A percentile compares a stretch with the other conserved stretches of the same genome.
phyloP scores from a whole-genome alignment of 2,329 filamentous ascomycete species.

The Aspergillus sp. region DNA sequence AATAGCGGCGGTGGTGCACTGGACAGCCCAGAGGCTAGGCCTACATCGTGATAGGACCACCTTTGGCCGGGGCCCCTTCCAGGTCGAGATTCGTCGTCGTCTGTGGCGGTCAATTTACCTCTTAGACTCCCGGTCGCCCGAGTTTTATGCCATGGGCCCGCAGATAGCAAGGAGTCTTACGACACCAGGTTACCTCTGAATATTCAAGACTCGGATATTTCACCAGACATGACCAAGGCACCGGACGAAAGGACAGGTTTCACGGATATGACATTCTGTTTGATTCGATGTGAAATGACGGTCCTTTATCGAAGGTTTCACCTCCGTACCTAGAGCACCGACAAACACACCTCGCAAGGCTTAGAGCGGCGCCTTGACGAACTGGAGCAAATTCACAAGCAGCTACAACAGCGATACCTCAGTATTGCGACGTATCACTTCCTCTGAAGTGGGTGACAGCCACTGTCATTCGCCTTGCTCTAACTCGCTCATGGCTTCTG shows the following conservation, averaged over 20 bases:
- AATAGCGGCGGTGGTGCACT: conserved; percentile 46
- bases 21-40: conserved; percentile 51
- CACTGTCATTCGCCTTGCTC: conserved; percentile 70
- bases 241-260: conserved; percentile 55
- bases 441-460: conserved; percentile 70
- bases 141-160: conserved; percentile 55
- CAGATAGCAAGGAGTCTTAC: conserved; percentile 48
- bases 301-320: conserved; percentile 46
- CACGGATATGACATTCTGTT: conserved; percentile 58
- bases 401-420: conserved; percentile 61
- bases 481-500: conserved; percentile 78
- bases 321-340: conserved; percentile 35
- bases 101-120: conserved; percentile 57
- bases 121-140: conserved; percentile 52
- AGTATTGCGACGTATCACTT: conserved; percentile 55
- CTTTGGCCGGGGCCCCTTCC: conserved; percentile 53
- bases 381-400: conserved; percentile 16
- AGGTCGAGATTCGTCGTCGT: conserved; percentile 57
- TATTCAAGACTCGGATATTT: conserved; percentile 57
- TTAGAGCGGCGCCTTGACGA: conserved; percentile 54
- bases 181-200: conserved; percentile 56
- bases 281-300: conserved; percentile 60
- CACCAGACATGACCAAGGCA: conserved; percentile 52
- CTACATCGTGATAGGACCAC: conserved; percentile 56
- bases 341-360: conserved; percentile 32